phyloP scores from a whole-genome alignment of 495 filamentous ascomycete genomes.

The Neurospora pannonica region DNA sequence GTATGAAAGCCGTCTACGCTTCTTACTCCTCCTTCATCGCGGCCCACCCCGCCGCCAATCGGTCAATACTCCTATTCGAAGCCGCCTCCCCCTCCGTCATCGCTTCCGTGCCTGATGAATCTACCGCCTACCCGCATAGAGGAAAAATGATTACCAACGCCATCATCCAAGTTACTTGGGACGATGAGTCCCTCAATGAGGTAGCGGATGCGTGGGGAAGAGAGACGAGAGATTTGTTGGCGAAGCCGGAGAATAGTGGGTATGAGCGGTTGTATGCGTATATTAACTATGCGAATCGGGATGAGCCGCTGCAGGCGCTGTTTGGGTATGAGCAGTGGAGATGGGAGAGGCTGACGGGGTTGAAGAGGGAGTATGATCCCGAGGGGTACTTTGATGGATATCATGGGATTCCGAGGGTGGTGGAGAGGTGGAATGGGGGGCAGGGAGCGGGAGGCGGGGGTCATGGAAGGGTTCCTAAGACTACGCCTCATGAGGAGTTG shows the following conservation, averaged over 20 bases:
- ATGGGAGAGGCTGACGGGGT: not conserved
- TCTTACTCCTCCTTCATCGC: not conserved
- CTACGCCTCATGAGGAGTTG: not conserved
- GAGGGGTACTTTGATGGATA: not conserved
- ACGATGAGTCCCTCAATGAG: not conserved
- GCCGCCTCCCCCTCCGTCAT: not conserved
- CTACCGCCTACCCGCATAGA: not conserved
- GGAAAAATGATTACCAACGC: not conserved
- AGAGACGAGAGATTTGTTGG: not conserved
- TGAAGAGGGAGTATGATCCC: not conserved
- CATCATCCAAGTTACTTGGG: not conserved
- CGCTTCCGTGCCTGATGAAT: not conserved
- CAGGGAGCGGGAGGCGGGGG: not conserved
- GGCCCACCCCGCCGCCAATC: not conserved
- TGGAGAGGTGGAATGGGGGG: not conserved
- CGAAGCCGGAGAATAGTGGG: not conserved
- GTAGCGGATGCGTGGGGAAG: not conserved
- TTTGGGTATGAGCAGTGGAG: not conserved
- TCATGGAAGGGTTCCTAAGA: too few relatives aligned
- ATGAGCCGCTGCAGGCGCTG: not conserved
- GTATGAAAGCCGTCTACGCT: not conserved
- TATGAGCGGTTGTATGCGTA: not conserved
- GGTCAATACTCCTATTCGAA: not conserved
- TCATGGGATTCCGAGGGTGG: not conserved
- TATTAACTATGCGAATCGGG: not conserved